Evolutionary conservation across 2,329 filamentous ascomycete species (phyloP).

Genomic region (Orbilia brochopaga): DNA sequence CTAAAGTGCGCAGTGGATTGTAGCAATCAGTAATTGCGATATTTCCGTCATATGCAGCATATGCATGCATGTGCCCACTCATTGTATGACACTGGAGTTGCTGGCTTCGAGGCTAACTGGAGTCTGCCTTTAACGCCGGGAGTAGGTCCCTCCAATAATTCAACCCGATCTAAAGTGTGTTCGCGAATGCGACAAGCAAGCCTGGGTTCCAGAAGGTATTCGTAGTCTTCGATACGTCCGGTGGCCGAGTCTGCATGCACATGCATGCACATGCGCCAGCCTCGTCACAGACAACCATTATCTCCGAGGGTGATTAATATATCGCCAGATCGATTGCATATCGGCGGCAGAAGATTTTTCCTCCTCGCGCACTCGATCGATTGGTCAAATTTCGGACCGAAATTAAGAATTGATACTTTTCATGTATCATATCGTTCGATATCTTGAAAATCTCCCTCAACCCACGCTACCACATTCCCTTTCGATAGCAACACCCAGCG

Average conservation of each 20-base stretch:
- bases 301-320: constrained; percentile 1
- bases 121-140: too few relatives aligned
- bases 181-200: too few relatives aligned
- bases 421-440: neutral
- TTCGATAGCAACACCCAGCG: neutral
- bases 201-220: too few relatives aligned
- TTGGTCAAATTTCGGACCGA: neutral
- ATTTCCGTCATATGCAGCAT: neutral
- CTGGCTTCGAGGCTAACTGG: too few relatives aligned
- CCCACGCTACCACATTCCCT: constrained; percentile 5
- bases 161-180: too few relatives aligned
- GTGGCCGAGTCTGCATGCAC: constrained; percentile 1
- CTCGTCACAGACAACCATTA: neutral
- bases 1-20: too few relatives aligned
- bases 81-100: too few relatives aligned
- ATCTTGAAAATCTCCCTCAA: too few relatives aligned
- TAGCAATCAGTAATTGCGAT: neutral
- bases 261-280: constrained; percentile 10
- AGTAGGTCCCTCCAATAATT: too few relatives aligned
- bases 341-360: neutral
- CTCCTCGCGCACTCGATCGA: neutral
- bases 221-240: too few relatives aligned
- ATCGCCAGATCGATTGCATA: neutral
- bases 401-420: neutral
- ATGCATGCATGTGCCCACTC: neutral